Evolutionary conservation across 495 filamentous ascomycete genomes (phyloP).

Genomic region (Copromyces sp.): DNA sequence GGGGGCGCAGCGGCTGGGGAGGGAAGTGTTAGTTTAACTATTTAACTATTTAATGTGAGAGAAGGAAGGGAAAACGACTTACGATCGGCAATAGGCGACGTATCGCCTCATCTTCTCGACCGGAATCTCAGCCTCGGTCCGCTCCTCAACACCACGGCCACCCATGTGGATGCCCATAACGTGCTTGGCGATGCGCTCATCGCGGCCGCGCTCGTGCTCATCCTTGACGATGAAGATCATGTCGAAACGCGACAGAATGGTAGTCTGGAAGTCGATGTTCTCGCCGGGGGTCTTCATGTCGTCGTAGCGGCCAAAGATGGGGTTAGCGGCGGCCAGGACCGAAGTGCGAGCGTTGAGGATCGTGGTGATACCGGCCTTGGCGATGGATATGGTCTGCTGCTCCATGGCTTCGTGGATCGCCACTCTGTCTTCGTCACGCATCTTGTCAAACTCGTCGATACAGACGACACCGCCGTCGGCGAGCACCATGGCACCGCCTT

Average conservation of each 20-base stretch:
- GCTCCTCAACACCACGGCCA: slow-evolving; percentile 72
- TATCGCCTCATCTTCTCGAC: slow-evolving; percentile 98
- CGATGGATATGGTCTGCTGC: slow-evolving; percentile 98
- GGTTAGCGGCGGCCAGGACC: slow-evolving; percentile 93
- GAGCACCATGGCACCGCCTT: slow-evolving; percentile 98
- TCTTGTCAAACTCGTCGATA: slow-evolving; percentile 99
- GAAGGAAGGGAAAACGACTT: slow-evolving; percentile 27
- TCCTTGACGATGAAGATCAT: slow-evolving; percentile 99
- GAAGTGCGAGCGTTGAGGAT: slow-evolving; percentile 95
- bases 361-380: slow-evolving; percentile 97
- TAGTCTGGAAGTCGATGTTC: slow-evolving; percentile 99
- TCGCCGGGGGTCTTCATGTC: slow-evolving; percentile 96
- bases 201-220: slow-evolving; percentile 79
- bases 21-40: slow-evolving; percentile 23
- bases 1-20: slow-evolving; percentile 71
- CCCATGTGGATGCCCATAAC: slow-evolving; percentile 98
- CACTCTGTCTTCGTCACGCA: slow-evolving; percentile 97
- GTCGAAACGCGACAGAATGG: slow-evolving; percentile 96
- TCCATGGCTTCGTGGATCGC: slow-evolving; percentile 99
- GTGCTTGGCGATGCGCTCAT: slow-evolving; percentile 91
- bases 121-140: slow-evolving; percentile 72
- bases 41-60: background rate
- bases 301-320: slow-evolving; percentile 95
- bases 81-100: slow-evolving; percentile 95
- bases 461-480: slow-evolving; percentile 97